These are phyloP conservation scores for Phanerochaete carnosa DNA, from an alignment of 768 basidiomycete genomes.

Conservation along the genomic window DNA sequence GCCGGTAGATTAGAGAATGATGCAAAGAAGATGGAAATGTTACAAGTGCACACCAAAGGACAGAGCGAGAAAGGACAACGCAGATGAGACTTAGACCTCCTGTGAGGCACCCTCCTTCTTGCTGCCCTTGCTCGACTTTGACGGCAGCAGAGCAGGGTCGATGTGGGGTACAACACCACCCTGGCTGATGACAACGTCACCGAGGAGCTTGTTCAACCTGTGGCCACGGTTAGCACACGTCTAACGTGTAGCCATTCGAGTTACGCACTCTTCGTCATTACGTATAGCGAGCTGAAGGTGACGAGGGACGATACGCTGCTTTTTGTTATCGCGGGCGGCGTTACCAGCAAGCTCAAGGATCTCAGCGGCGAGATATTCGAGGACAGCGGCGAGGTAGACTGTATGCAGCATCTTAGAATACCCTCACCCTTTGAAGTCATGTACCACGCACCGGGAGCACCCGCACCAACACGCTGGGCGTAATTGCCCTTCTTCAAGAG, in stretches of 20 bases:
- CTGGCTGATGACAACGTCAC: constrained; percentile 66
- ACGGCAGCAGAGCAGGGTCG: constrained; percentile 44
- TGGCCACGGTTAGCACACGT: not conserved
- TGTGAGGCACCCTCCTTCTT: constrained; percentile 47
- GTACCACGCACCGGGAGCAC: constrained; percentile 53
- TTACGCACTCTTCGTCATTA: constrained; percentile 66
- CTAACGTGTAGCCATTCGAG: not conserved
- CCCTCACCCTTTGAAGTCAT: not conserved
- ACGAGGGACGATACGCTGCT: constrained; percentile 78
- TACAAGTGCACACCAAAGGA: not conserved
- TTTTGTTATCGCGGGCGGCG: constrained; percentile 78
- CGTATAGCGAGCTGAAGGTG: constrained; percentile 75
- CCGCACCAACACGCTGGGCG: constrained; percentile 65
- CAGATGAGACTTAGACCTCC: constrained; percentile 34
- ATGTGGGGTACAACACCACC: constrained; percentile 73
- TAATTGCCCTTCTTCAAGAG: constrained; percentile 73
- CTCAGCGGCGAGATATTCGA: constrained; percentile 86
- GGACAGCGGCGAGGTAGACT: constrained; percentile 84
- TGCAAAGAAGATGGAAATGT: not conserved
- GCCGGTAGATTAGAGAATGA: not conserved
- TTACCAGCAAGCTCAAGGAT: constrained; percentile 84
- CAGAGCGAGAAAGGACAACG: not conserved
- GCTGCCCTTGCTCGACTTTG: constrained; percentile 40
- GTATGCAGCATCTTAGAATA: not conserved
- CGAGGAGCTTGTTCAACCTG: constrained; percentile 56